Evolutionary conservation across 192 early-diverging fungal species (phyloP).

Genomic region (Thamnidium elegans): DNA sequence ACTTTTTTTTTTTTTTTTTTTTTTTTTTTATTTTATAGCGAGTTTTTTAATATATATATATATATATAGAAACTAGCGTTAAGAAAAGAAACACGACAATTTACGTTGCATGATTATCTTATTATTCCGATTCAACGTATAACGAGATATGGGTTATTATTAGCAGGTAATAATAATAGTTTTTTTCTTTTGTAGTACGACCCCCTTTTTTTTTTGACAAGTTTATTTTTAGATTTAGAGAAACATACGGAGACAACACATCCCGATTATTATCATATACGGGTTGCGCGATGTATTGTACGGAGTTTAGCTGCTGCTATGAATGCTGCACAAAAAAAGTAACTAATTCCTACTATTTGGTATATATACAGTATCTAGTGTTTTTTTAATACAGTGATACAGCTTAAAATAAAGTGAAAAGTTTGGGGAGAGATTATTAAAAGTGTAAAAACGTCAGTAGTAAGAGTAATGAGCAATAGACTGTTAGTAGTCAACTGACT

Average conservation of each 20-base stretch:
- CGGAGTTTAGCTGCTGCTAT: constrained; percentile 24
- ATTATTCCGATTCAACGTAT: constrained; percentile 80
- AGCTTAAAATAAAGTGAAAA: too few relatives aligned
- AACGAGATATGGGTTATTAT: constrained; percentile 67
- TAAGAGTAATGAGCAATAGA: too few relatives aligned
- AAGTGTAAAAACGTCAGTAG: too few relatives aligned
- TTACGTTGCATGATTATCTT: constrained; percentile 66
- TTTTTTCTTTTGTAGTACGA: background rate
- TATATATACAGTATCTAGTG: too few relatives aligned
- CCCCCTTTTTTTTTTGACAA: background rate
- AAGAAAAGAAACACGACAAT: constrained; percentile 49
- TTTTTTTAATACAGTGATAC: too few relatives aligned
- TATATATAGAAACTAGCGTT: constrained; percentile 27
- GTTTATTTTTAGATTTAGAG: constrained; percentile 27
- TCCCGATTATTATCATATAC: constrained; percentile 27
- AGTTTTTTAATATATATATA: too few relatives aligned
- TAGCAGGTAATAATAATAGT: constrained; percentile 37
- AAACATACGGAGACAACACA: constrained; percentile 29
- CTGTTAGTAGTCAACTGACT: too few relatives aligned
- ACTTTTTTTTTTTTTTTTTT: background rate
- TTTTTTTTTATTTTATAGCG: too few relatives aligned
- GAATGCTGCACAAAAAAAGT: constrained; percentile 27
- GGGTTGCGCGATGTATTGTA: constrained; percentile 25
- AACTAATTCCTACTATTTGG: too few relatives aligned
- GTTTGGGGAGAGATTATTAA: too few relatives aligned